Evolutionary conservation across 371 early-diverging fungal species (phyloP), one percentile per base, ranked within the genome.

Genomic region (Rhizopus sp.): DNA sequence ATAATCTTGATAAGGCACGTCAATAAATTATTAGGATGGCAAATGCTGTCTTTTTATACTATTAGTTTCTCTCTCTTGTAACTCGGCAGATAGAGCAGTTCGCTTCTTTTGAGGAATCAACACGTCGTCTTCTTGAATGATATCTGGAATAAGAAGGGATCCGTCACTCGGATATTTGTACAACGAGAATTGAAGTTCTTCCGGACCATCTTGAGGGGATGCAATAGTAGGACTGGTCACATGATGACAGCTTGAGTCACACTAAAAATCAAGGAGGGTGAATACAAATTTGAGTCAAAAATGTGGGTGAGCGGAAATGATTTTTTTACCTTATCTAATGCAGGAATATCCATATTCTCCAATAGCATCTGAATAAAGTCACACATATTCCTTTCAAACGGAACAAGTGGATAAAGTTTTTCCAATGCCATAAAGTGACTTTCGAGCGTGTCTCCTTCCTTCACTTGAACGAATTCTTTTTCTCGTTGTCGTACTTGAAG

Each of bases 1-100:
- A 78, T 54, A 87, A 82, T 56, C 80, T 92, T 37, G 82, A 87
- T 56, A 72, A 74, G 41, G 31, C 54, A 39, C 54, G 54, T 23
- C 32, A 23, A 42, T 42, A 38, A 53, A 38, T 23, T 23, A 23
- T 23, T 23, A 23, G 23, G 23, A 23, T 23, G 23, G 23, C 23
- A 23, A 23, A 23, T 23, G 23, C 23, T 23, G 23, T 23, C 23
- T 23, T 23, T 23, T 23, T 23, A 23, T 23, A 23, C 23, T 23
- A 23, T 23, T 23, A 23, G 0, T 23, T 23, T 23, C 23, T 23
- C 23, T 23, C 23, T 23, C 23, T 23, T 0, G 23, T 17, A 42
- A 17, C 16, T 42, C 44, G 16, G 44, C 44, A n/a, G 44, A 10
- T 3, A 42, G 16, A 33, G 49, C 49, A 34, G n/a, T 32, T 31